Base-by-base conservation (phyloP, 2,329 filamentous ascomycete species). In the Ceratocystis harringtonii region DNA sequence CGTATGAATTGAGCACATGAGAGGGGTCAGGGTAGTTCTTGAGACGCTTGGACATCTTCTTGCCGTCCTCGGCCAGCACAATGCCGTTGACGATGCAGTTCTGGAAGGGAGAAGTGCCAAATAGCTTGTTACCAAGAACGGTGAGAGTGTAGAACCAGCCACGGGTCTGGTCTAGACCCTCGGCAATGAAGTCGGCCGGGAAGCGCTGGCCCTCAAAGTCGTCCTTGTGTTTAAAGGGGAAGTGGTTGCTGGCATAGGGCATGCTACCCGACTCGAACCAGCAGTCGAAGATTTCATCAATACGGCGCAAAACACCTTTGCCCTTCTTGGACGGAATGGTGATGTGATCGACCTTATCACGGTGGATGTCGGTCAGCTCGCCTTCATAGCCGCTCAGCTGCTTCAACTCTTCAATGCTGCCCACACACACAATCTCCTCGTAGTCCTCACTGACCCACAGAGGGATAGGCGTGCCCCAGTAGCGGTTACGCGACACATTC, bases 131-230 rank as follows among this genome's bases (percentile, higher is more conserved):
- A 2, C 70, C 70, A 8, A 72, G 68, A 36, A 72, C 70, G 8
- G 68, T 69, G 3, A 72, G 68, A 1, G 70, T 71, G 57, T 72
- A 72, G 66, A 72, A 71, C 71, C 71, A 72, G n/a, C 71, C 70
- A 28, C 71, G 69, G 5, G 70, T 72, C 61, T 72, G 70, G 67
- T 72, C 70, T 1, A 72, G 69, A 7, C 70, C 70, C 63, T 72
- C 69, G 15, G 70, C 71, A 66, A 71, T 71, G 52, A 72, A 71
- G 63, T 72, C 71, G 15, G 69, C 71, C 3, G 71, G 71, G 58
- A 71, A 71, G 22, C 69, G 68, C 6, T 67, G 68, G 8, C 67
- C 66, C 6, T 69, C 41, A 44, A 71, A 70, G 17, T 63, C 22
- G 15, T 71, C 69, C 28, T 68, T 65, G 61, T 71, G 71, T 62